phyloP scores from a whole-genome alignment of 1,139 yeast genomes.

The Sugiyamaella xylanicola region DNA sequence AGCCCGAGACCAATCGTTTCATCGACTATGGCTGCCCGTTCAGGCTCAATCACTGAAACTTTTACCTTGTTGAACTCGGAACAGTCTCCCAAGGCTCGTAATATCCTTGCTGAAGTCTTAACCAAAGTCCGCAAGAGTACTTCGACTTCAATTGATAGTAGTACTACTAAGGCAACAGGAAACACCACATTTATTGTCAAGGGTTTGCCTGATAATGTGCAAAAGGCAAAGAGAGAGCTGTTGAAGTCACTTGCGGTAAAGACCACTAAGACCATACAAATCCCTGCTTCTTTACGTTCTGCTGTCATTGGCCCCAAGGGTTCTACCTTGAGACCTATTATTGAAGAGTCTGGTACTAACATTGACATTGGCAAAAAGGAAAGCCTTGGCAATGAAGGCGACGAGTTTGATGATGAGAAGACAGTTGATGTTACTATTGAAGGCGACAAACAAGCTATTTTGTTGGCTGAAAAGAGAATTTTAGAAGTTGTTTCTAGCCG shows the following conservation, averaged over 20 bases:
- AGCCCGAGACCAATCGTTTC: constrained; percentile 29
- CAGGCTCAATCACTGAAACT: constrained; percentile 33
- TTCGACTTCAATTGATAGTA: constrained; percentile 76
- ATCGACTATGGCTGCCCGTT: constrained; percentile 35
- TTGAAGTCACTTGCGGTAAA: constrained; percentile 71
- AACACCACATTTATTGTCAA: constrained; percentile 83
- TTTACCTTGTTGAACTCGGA: constrained; percentile 34
- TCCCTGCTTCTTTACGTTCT: constrained; percentile 81
- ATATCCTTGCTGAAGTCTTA: constrained; percentile 42
- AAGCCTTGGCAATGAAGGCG: constrained; percentile 34
- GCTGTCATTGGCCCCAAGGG: constrained; percentile 91
- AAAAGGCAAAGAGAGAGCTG: constrained; percentile 73
- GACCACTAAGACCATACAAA: constrained; percentile 57
- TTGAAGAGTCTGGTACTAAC: constrained; percentile 68
- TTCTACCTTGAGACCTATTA: constrained; percentile 74
- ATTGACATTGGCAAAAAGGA: constrained; percentile 67
- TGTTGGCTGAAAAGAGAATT: constrained; percentile 70
- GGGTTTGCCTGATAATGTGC: constrained; percentile 72
- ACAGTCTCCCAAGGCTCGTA: constrained; percentile 32
- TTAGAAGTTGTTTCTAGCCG: constrained; percentile 74
- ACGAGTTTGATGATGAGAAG: constrained; percentile 53
- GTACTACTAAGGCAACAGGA: constrained; percentile 74
- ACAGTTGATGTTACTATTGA: constrained; percentile 64
- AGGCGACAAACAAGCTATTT: constrained; percentile 86
- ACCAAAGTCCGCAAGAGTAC: constrained; percentile 62